phyloP scores from a whole-genome alignment of 2,329 filamentous ascomycete species.

The Fusarium mexicanum region DNA sequence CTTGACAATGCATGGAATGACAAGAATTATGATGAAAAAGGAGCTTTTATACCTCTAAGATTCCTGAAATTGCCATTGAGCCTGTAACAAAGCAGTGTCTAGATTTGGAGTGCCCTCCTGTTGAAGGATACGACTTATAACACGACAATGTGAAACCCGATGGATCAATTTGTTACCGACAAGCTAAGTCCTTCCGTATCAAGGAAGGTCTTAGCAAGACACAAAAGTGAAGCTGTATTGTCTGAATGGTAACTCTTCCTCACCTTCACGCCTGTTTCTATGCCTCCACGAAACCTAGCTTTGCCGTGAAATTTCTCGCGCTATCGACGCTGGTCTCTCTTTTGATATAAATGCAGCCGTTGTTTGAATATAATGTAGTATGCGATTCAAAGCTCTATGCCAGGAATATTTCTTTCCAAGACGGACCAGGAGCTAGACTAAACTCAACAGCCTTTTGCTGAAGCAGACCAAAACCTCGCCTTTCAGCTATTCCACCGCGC shows the following conservation, averaged over 20 bases:
- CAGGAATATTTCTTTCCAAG: background rate
- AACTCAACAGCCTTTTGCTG: background rate
- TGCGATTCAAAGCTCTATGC: background rate
- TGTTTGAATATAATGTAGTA: rapidly evolving
- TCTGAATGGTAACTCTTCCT: rapidly evolving
- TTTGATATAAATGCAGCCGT: no score
- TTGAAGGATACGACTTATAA: background rate
- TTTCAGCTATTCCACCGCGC: background rate
- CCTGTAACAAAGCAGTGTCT: rapidly evolving
- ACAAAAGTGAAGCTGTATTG: background rate
- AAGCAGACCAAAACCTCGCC: background rate
- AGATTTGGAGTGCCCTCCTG: background rate
- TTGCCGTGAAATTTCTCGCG: background rate
- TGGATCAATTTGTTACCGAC: background rate
- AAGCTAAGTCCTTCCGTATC: background rate
- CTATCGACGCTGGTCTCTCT: no score
- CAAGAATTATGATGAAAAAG: background rate
- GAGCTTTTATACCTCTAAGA: background rate
- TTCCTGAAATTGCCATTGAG: background rate
- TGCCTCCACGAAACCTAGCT: background rate
- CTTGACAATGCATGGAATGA: background rate
- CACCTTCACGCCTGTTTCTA: background rate
- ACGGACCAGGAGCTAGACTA: background rate
- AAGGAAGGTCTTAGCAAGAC: background rate
- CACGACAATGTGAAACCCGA: background rate